Base-by-base conservation (phyloP, 169 alveolate species). In the Plasmodium knowlesi region DNA sequence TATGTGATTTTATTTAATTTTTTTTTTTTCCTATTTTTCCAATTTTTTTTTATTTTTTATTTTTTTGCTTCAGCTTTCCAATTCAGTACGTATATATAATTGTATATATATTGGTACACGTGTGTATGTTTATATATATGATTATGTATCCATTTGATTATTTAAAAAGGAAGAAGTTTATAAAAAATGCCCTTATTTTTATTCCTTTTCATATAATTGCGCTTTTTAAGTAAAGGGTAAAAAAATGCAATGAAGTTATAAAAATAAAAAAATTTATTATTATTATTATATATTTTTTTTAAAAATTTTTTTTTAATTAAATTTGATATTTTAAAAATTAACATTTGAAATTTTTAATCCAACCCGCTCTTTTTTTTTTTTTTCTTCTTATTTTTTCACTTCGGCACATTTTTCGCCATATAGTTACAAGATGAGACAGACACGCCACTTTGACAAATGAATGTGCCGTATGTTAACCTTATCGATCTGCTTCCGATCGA, bases 231-330 rank as follows among this genome's bases (percentile, higher is more conserved):
- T 32, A 76, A 76, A 76, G 37, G 83, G 50, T 76, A 32, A 76
- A 76, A 76, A 22, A 76, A 76, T 76, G 19, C 67, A 76, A 8
- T 76, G 50, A 22, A 76, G 37, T 28, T 37, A 76, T 76, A 76
- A 32, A 76, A 76, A 37, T 16, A 76, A 28, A 76, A 76, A 76
- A 32, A 32, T 46, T 12, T 46, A 0, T 41, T 41, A 6, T 41
- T 41, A 41, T 41, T 41, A 6, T 43, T 43, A 10, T 46, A 34
- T 41, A 8, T 78, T 39, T 78, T 41, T 39, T 79, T 79, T 41
- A 41, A 19, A 41, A 79, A 82, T 3, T 76, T 82, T 82, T 82
- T 82, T 82, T 82, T 46, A 67, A 67, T 67, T 67, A 67, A 67
- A 67, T 67, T 67, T 67, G 32, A 19, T 61, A 61, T 61, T 61